phyloP scores from a whole-genome alignment of 352 stramenopile species.

The Pseudoperonospora humuli region DNA sequence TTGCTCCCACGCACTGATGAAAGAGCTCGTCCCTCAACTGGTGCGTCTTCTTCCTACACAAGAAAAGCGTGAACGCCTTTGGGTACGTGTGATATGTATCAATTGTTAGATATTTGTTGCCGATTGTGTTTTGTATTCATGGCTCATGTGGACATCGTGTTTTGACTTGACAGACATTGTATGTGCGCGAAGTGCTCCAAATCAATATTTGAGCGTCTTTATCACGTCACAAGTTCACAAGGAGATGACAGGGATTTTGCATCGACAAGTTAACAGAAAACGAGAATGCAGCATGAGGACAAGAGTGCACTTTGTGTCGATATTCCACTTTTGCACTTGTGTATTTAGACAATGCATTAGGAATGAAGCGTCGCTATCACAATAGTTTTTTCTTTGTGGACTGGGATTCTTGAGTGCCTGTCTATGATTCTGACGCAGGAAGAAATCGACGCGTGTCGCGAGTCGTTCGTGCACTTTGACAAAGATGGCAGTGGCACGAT shows the following conservation, averaged over 20 bases:
- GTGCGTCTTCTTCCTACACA: slow-evolving; percentile 76
- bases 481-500: slow-evolving; percentile 94
- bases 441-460: slow-evolving; percentile 93
- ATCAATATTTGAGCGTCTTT: slow-evolving; percentile 32
- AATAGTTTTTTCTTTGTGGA: background rate
- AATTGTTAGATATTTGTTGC: background rate
- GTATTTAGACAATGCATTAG: too few relatives aligned
- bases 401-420: slow-evolving; percentile 3
- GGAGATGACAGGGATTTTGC: slow-evolving; percentile 13
- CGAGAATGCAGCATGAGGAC: background rate
- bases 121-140: slow-evolving; percentile 1
- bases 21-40: slow-evolving; percentile 74
- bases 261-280: slow-evolving; percentile 6
- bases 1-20: slow-evolving; percentile 57
- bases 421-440: slow-evolving; percentile 90
- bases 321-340: too few relatives aligned
- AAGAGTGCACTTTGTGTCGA: too few relatives aligned
- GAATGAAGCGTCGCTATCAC: slow-evolving; percentile 15
- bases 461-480: slow-evolving; percentile 96
- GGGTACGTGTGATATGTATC: slow-evolving; percentile 41
- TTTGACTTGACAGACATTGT: slow-evolving; percentile 27
- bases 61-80: slow-evolving; percentile 77
- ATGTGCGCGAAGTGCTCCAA: slow-evolving; percentile 41
- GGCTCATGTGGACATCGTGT: slow-evolving; percentile 11
- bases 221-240: background rate